A percentile compares a stretch with the other conserved stretches of the same genome.
phyloP scores from a whole-genome alignment of 805 yeast genomes.

The Saccharomycopsis sp. region DNA sequence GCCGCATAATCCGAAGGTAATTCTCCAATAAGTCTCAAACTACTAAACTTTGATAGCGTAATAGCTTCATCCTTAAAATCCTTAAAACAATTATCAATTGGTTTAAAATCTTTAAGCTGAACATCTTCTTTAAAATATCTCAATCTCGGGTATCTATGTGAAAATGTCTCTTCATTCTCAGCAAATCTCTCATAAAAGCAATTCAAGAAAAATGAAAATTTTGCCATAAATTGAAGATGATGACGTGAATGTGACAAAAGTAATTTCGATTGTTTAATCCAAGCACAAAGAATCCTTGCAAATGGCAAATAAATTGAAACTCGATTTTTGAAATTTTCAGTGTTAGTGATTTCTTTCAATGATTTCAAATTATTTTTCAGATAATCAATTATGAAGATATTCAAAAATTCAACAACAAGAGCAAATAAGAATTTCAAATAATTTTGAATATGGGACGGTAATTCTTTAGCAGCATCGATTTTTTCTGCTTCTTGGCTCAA shows the following conservation, averaged over 20 bases:
- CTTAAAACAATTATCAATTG: slow-evolving; percentile 45
- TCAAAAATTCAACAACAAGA: slow-evolving; percentile 32
- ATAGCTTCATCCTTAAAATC: slow-evolving; percentile 58
- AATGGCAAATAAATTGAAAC: slow-evolving; percentile 29
- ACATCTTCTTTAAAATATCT: slow-evolving; percentile 63
- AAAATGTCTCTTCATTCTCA: slow-evolving; percentile 14
- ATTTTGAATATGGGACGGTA: slow-evolving; percentile 16
- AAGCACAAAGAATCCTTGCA: slow-evolving; percentile 45
- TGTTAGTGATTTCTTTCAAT: not conserved
- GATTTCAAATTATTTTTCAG: not conserved
- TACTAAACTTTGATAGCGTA: slow-evolving; percentile 26
- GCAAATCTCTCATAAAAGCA: slow-evolving; percentile 22
- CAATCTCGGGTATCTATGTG: slow-evolving; percentile 38
- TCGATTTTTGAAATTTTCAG: not conserved
- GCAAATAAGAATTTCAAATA: slow-evolving; percentile 37
- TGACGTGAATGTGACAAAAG: slow-evolving; percentile 33
- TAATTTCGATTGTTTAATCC: slow-evolving; percentile 47
- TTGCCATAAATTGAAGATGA: slow-evolving; percentile 28
- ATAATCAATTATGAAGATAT: slow-evolving; percentile 24
- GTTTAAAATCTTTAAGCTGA: slow-evolving; percentile 49
- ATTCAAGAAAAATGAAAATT: slow-evolving; percentile 29
- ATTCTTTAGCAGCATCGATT: not conserved
- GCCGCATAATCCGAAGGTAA: slow-evolving; percentile 21
- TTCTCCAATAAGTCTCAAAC: slow-evolving; percentile 31
- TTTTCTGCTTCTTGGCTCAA: slow-evolving; percentile 11